A percentile compares a stretch with the other conserved stretches of the same genome.
Evolutionary conservation across 345 rosid species (phyloP).

Genomic region (Corymbia maculata): DNA sequence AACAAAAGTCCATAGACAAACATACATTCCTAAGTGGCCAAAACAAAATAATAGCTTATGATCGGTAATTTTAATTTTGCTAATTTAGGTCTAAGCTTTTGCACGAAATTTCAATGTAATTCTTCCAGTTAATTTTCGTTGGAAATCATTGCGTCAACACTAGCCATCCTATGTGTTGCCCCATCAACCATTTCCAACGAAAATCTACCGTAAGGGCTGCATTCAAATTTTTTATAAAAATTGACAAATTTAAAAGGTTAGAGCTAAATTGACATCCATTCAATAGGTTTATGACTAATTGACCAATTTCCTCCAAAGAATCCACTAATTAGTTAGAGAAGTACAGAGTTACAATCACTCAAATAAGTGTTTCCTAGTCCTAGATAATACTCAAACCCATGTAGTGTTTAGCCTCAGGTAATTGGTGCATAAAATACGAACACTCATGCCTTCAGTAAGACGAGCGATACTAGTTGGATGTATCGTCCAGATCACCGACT

Average conservation of each 20-base stretch:
- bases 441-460: not conserved
- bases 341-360: not conserved
- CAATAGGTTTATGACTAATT: not conserved
- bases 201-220: not conserved
- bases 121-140: not conserved
- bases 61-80: not conserved
- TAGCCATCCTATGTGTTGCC: fast-evolving
- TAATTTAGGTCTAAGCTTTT: not conserved
- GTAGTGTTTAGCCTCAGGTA: too few relatives aligned
- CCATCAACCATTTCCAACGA: not conserved
- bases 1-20: too few relatives aligned
- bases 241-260: not conserved
- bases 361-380: not conserved
- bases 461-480: not conserved
- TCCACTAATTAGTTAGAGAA: not conserved
- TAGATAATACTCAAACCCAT: not conserved
- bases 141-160: not conserved
- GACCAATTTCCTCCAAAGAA: not conserved
- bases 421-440: not conserved
- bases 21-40: not conserved
- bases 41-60: not conserved
- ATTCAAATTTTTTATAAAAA: too few relatives aligned
- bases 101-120: not conserved
- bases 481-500: not conserved
- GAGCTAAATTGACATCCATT: fast-evolving